Evolutionary conservation across 495 filamentous ascomycete species (phyloP).

Genomic region (Tuber brumale): DNA sequence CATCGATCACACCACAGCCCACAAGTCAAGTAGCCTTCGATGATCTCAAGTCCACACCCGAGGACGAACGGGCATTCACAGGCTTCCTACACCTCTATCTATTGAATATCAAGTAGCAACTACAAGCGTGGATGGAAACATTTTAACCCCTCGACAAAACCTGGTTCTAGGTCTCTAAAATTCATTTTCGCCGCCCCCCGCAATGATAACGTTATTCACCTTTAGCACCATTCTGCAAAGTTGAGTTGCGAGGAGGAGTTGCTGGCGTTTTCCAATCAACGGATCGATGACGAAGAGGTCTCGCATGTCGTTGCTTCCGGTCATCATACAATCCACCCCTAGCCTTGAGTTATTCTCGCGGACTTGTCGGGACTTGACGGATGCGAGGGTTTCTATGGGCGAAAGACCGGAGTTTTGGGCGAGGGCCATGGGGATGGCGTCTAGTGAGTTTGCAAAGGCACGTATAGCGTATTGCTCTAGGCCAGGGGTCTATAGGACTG

Average conservation of each 20-base stretch:
- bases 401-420: conserved; percentile 95
- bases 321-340: conserved; percentile 96
- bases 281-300: conserved; percentile 97
- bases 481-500: conserved; percentile 61
- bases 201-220: conserved; percentile 93
- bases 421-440: conserved; percentile 90
- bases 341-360: conserved; percentile 78
- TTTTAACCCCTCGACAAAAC: not conserved
- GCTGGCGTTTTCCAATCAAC: conserved; percentile 93
- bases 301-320: conserved; percentile 91
- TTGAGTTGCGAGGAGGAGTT: conserved; percentile 91
- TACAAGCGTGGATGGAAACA: conserved; percentile 2
- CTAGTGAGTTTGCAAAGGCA: conserved; percentile 90
- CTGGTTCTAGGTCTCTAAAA: conserved; percentile 53
- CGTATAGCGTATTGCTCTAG: conserved; percentile 99
- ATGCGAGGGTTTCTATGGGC: conserved; percentile 89
- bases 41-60: not conserved
- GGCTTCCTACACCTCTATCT: not conserved
- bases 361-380: conserved; percentile 91
- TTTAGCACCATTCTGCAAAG: conserved; percentile 99
- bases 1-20: not conserved
- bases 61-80: not conserved
- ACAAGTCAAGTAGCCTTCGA: not conserved
- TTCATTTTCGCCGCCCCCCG: conserved; percentile 84
- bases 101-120: not conserved